Evolutionary conservation across 192 early-diverging fungal species (phyloP), one percentile per base, ranked within the genome.

Genomic region (Anaeromyces robustus): DNA sequence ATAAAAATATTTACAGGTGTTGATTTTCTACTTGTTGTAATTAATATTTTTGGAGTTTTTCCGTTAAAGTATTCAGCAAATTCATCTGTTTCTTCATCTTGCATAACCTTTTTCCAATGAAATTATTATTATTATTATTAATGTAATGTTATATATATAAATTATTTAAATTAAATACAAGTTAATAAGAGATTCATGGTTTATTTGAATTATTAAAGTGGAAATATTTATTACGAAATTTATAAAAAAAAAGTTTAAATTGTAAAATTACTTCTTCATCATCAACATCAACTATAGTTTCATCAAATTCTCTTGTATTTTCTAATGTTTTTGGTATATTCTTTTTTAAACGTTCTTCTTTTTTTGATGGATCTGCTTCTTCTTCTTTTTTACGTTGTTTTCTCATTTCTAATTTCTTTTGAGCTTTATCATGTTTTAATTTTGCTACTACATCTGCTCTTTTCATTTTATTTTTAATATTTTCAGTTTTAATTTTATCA

Each of bases 321-420:
- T 99, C 98, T 34, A 97, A 87, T 6, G 98, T 99, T 79, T 92
- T 89, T 12, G 96, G 96, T 26, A 96, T 91, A 87, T 99, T 99
- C 78, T 94, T 89, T 43, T 90, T 89, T 81, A 99, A 85, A 78
- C 97, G 93, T 86, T 94, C 90, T 86, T 93, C 94, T 82, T 93
- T 94, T 77, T 94, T 88, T 84, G 94, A 92, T 9, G 97, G 97
- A 84, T 96, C 91, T 37, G 88, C 90, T 7, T 83, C 87, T 84
- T 98, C 97, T 34, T 90, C 92, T 84, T 97, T 97, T 39, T 90
- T 89, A 9, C 88, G 84, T 32, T 90, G 86, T 81, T 89, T 90
- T 79, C 96, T 88, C 39, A 89, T 87, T 85, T 92, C 88, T 30
- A 91, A 86, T 89, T 98, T 95, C 29, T 82, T 85, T 79, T 91